Evolutionary conservation across 2,329 filamentous ascomycete species (phyloP).

Genomic region (Blumeria hordei): DNA sequence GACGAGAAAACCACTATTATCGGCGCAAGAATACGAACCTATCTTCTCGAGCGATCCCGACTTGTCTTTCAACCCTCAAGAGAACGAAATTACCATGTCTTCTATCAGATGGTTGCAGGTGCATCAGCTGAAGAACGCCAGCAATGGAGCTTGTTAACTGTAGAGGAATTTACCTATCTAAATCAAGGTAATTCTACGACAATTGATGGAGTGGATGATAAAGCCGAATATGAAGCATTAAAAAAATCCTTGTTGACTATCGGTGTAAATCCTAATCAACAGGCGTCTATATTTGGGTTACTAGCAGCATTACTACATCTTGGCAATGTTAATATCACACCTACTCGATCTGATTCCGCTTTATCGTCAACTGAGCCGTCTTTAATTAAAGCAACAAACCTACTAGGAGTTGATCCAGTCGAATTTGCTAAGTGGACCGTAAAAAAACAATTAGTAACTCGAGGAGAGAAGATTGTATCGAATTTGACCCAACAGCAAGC

Average conservation of each 20-base stretch:
- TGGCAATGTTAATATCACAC: slow-evolving; percentile 88
- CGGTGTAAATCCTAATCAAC: slow-evolving; percentile 50
- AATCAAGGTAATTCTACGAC: slow-evolving; percentile 82
- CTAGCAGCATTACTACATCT: slow-evolving; percentile 80
- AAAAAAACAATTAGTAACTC: slow-evolving; percentile 92
- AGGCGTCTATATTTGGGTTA: slow-evolving; percentile 69
- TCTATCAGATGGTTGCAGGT: slow-evolving; percentile 89
- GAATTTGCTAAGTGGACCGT: slow-evolving; percentile 96
- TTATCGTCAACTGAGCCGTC: slow-evolving; percentile 61
- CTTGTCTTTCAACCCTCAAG: slow-evolving; percentile 93
- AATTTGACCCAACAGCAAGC: slow-evolving; percentile 88
- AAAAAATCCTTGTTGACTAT: slow-evolving; percentile 71
- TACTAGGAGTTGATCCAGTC: slow-evolving; percentile 64
- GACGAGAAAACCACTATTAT: slow-evolving; percentile 89
- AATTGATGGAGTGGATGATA: slow-evolving; percentile 90
- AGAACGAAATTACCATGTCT: slow-evolving; percentile 97
- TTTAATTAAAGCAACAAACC: slow-evolving; percentile 53
- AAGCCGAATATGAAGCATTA: slow-evolving; percentile 76
- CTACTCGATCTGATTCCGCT: slow-evolving; percentile 68
- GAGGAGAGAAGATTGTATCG: slow-evolving; percentile 92
- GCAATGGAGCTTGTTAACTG: slow-evolving; percentile 52
- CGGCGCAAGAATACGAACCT: slow-evolving; percentile 89
- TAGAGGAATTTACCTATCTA: slow-evolving; percentile 85
- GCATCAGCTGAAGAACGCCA: slow-evolving; percentile 65
- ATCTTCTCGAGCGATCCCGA: slow-evolving; percentile 81